A percentile compares a stretch with the other conserved stretches of the same genome.
These are phyloP conservation scores for Gentiana dahurica DNA, from an alignment of 257 asterid genomes.

Conservation along the genomic window DNA sequence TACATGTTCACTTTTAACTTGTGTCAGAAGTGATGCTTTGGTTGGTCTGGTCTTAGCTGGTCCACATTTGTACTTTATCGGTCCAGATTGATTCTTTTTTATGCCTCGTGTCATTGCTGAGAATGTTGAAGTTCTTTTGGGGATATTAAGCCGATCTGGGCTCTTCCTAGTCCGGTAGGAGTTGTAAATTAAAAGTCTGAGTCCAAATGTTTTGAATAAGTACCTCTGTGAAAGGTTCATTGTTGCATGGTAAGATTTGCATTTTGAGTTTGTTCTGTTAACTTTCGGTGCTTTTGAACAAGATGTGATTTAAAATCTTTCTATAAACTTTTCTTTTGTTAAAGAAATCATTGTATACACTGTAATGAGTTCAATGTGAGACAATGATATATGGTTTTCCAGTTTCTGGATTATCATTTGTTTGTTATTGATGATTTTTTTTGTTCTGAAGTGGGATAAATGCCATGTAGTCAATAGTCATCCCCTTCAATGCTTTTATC, in stretches of 20 bases:
- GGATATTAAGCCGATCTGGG: background rate
- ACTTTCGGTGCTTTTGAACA: constrained; percentile 3
- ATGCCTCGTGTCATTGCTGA: background rate
- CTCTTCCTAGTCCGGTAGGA: background rate
- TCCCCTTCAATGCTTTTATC: constrained; percentile 13
- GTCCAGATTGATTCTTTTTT: background rate
- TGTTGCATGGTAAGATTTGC: background rate
- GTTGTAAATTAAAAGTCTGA: no score
- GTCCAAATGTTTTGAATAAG: background rate
- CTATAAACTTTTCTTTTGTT: no score
- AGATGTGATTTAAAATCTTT: background rate
- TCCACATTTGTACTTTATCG: background rate
- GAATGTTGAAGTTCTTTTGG: constrained; percentile 4
- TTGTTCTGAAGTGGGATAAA: no score
- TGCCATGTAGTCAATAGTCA: background rate
- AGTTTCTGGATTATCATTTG: no score
- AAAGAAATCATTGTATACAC: no score
- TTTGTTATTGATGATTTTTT: no score
- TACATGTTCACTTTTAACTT: constrained; percentile 12
- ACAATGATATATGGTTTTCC: no score
- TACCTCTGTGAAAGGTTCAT: background rate
- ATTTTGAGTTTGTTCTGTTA: constrained; percentile 4
- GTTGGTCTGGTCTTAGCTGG: constrained; percentile 3
- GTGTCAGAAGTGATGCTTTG: constrained; percentile 18
- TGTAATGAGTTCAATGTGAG: no score